Evolutionary conservation across 768 basidiomycete species (phyloP), one percentile per base, ranked within the genome.

Genomic region (Pilatotrama ljubarskyi): DNA sequence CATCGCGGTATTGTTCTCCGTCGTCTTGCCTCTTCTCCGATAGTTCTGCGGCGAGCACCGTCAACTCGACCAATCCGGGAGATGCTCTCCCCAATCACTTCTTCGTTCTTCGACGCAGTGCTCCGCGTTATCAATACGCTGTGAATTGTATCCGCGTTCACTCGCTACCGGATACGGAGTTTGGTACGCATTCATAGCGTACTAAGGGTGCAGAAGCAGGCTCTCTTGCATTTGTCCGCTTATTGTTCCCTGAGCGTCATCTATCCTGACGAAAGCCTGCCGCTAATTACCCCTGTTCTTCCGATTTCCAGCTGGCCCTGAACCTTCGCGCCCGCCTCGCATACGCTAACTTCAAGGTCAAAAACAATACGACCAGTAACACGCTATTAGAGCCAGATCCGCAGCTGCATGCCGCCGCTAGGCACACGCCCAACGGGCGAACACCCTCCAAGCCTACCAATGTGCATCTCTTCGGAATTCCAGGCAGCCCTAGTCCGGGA

Each of bases 321-420:
- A 86, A 83, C 54, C 81, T 94, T 57, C 85, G 92, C 62, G 82
- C 91, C 66, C 87, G 91, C 65, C 82, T 94, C 51, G 83, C 89
- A 0, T 91, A 91, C 74, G 91, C 91, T 22, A 87, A 88, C 1
- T 92, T 88, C 81, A 93, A 93, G 75, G 90, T 91, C 5, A 80
- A 81, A 14, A 83, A 91, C 72, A 88, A 91, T 71, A 74, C 90
- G 55, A 77, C 86, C 10, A 82, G 85, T 55, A 76, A 85, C 50
- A 78, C 86, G 44, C 75, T 92, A 49, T 80, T 81, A 67, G 90
- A 92, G 62, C 81, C 91, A 47, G 92, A 93, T 71, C 80, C 82
- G 15, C 85, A 85, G 67, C 55, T 50, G 74, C 76, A 40, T 75
- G 74, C 54, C 68, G 64, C 59, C 80, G 82, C 67, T 73, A 75